Evolutionary conservation across 2,329 filamentous ascomycete genomes (phyloP), one percentile per base, ranked within the genome.

Genomic region (Huntiella bhutanensis): DNA sequence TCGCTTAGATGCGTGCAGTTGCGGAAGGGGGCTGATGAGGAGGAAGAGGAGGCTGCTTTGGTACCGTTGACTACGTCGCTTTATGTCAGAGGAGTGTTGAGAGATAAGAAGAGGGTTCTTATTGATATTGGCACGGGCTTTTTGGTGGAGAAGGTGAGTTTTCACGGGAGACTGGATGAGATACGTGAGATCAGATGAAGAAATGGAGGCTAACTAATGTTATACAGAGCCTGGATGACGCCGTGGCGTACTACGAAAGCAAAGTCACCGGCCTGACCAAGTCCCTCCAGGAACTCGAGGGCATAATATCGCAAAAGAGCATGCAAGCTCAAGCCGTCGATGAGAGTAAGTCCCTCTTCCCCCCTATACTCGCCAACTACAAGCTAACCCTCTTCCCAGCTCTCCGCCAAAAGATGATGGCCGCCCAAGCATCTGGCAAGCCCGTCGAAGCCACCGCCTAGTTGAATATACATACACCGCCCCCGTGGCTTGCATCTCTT

Each of bases 91-190:
- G 92, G 88, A 32, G 78, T 73, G 35, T 68, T 96, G 36, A 71
- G 81, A 40, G 75, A 80, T 60, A 71, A 79, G 1, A 73, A 83
- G 48, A 78, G 77, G 51, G 85, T 94, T 5, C 69, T 96, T 49
- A 85, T 96, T 36, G 88, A 96, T 60, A 77, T 95, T 15, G 88
- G 88, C 15, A 96, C 88, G 1, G 88, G 88, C 0, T 96, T 92
- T 60, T 87, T 86, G 57, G 79, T 96, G 45, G 87, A 96, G 64
- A 98, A 98, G 75, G 80, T 81, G 46, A 17, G 52, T 41, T 19
- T 16, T 8, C n/a, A 34, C 10, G 40, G 22, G 4, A 41, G 12
- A 10, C 12, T 16, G 17, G 40, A 32, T 28, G 38, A 41, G 22
- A n/a, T n/a, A 1, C 3, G 11, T 13, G 22, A 28, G 7, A 44